Evolutionary conservation across 1,284 basidiomycete species (phyloP), one percentile per base, ranked within the genome.

Genomic region (Moesziomyces parantarcticus): DNA sequence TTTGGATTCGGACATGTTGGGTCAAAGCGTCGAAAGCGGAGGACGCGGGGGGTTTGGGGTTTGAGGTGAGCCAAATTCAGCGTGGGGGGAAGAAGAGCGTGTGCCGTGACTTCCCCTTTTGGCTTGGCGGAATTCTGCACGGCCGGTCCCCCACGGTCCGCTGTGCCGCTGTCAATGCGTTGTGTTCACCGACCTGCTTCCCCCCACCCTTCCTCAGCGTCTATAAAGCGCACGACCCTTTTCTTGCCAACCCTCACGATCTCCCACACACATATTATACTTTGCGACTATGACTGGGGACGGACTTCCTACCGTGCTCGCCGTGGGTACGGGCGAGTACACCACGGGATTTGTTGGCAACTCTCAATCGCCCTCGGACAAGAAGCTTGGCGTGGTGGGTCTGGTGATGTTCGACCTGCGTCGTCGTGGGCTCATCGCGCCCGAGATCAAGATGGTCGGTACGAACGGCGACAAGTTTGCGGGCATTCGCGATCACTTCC

Each of bases 361-460:
- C 36, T 92, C 93, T n/a, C 91, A 92, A 45, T 94, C 93, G 21
- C 93, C 91, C 81, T 94, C 93, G 9, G 94, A 96, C 86, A 96
- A 96, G 86, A 96, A 94, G 88, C 92, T 87, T 46, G 86, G 86
- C 65, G 94, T 97, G 43, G 92, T 96, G 63, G 94, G 89, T 23
- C 87, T 96, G 61, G 94, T 93, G 29, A 88, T 93, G 75, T 96
- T 96, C 76, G 94, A 96, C 84, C 89, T 96, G 46, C 89, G 92
- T 67, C 89, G 93, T 71, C 86, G 91, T 34, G 92, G 91, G 61
- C 94, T 95, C 87, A 92, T 91, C 72, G 74, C 80, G 23, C 81
- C 85, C 73, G 84, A 89, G 58, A 88, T 93, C 34, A 88, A 88
- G 50, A 93, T 93, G 91, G 92, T 90, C 48, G 92, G 92, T 14